Conservation (phyloP, 2,329 filamentous ascomycete species). For the Penicillium sp. region DNA sequence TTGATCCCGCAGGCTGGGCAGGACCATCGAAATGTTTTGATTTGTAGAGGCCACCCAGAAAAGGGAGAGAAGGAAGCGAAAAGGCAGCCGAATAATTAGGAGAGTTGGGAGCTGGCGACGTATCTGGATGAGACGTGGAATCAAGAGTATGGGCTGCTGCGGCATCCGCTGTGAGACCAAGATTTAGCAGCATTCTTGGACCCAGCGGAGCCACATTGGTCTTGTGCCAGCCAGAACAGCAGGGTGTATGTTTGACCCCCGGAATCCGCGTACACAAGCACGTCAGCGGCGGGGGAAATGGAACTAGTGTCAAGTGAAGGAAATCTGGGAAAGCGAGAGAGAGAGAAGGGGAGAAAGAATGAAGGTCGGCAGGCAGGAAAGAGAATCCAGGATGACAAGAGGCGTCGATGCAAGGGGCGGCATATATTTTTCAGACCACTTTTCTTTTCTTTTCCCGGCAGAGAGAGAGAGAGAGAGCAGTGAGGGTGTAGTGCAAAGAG, state of each 20-base stretch:
- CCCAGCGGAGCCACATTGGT: conserved; percentile 28
- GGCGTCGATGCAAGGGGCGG: too few species aligned
- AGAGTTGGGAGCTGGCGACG: conserved; percentile 25
- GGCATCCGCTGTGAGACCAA: conserved; percentile 49
- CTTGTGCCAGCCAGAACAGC: conserved; percentile 1
- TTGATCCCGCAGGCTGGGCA: conserved; percentile 14
- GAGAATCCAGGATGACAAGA: too few species aligned
- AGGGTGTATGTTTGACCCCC: conserved; percentile 1
- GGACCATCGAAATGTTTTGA: conserved; percentile 24
- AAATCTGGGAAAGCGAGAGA: not conserved
- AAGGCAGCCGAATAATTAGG: conserved; percentile 25
- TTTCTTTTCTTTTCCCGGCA: too few species aligned
- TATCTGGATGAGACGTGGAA: conserved; percentile 26
- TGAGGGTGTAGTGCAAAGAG: too few species aligned
- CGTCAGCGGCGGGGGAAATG: conserved; percentile 19
- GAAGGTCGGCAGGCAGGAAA: not conserved
- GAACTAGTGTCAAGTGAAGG: conserved; percentile 1
- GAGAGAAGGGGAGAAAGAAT: not conserved
- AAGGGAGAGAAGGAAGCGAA: conserved; percentile 31
- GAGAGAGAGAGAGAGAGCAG: too few species aligned
- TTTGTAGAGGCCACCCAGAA: conserved; percentile 28
- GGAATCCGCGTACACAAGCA: conserved; percentile 13
- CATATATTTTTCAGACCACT: too few species aligned
- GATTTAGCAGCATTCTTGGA: conserved; percentile 46
- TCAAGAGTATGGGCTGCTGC: conserved; percentile 48